Conservation (phyloP, 768 basidiomycete species). For the Lenzites betulinus region DNA sequence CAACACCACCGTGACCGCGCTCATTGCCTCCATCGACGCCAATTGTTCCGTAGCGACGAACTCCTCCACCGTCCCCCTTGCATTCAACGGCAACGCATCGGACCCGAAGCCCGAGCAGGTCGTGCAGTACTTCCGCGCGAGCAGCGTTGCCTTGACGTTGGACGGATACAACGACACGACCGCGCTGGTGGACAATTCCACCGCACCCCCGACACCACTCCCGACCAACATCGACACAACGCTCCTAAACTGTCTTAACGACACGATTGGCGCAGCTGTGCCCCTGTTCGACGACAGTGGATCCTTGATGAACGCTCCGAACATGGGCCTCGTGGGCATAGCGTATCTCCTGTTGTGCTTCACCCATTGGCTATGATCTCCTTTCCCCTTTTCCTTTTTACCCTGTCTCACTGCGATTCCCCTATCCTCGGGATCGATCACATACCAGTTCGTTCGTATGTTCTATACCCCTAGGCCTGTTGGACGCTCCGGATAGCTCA, state of each 20-base stretch:
- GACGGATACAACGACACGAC: conserved; percentile 71
- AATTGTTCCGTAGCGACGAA: conserved; percentile 36
- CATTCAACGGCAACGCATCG: conserved; percentile 34
- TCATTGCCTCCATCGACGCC: conserved; percentile 30
- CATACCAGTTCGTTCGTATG: too few relatives aligned
- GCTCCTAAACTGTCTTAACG: conserved; percentile 59
- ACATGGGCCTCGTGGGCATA: conserved; percentile 4
- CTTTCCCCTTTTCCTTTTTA: too few relatives aligned
- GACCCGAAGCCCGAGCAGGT: conserved; percentile 30
- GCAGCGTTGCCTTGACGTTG: conserved; percentile 59
- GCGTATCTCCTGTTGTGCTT: conserved; percentile 13
- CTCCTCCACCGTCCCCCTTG: conserved; percentile 30
- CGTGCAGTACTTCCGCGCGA: conserved; percentile 66
- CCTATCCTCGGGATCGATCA: too few relatives aligned
- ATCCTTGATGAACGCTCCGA: not conserved
- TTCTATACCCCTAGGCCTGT: too few relatives aligned
- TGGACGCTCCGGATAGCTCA: too few relatives aligned
- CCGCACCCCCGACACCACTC: conserved; percentile 48
- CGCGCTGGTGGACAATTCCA: conserved; percentile 42
- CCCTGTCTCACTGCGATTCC: too few relatives aligned
- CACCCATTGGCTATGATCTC: conserved; percentile 3
- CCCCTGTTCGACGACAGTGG: conserved; percentile 45
- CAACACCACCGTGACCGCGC: conserved; percentile 35
- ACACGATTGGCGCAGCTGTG: conserved; percentile 58
- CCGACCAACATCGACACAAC: conserved; percentile 51